phyloP scores from a whole-genome alignment of 768 basidiomycete species.

The Amanita molliuscula region DNA sequence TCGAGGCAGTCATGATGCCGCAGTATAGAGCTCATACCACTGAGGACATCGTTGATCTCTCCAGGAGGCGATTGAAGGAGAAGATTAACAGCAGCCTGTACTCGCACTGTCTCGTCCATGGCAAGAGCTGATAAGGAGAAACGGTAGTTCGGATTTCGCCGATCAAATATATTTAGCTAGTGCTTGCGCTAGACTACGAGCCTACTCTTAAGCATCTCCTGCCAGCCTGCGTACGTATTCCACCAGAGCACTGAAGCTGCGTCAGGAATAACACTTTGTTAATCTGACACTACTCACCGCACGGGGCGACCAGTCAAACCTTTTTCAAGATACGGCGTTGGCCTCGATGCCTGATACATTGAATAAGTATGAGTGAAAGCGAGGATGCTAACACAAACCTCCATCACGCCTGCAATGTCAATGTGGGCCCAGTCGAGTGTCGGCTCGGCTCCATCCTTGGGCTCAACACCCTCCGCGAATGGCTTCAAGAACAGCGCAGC shows the following conservation, averaged over 20 bases:
- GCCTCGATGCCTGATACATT: slow-evolving; percentile 32
- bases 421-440: slow-evolving; percentile 77
- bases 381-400: slow-evolving; percentile 28
- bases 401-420: slow-evolving; percentile 77
- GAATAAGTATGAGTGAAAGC: not conserved
- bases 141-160: slow-evolving; percentile 1
- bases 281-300: slow-evolving; percentile 35
- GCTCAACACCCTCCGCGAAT: slow-evolving; percentile 68
- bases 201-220: not conserved
- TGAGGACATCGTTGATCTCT: slow-evolving; percentile 93
- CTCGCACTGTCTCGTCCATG: slow-evolving; percentile 52
- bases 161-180: not conserved
- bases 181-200: not conserved
- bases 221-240: slow-evolving; percentile 29
- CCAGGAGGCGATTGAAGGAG: slow-evolving; percentile 89
- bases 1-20: slow-evolving; percentile 4
- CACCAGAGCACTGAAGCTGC: slow-evolving; percentile 22
- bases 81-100: slow-evolving; percentile 66
- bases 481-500: slow-evolving; percentile 83
- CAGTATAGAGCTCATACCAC: slow-evolving; percentile 39
- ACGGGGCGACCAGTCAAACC: slow-evolving; percentile 79
- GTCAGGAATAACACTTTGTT: not conserved
- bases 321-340: slow-evolving; percentile 53
- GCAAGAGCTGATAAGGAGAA: not conserved
- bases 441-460: slow-evolving; percentile 42